Conservation (phyloP, 768 basidiomycete species). For the Mycena olivaceomarginata region DNA sequence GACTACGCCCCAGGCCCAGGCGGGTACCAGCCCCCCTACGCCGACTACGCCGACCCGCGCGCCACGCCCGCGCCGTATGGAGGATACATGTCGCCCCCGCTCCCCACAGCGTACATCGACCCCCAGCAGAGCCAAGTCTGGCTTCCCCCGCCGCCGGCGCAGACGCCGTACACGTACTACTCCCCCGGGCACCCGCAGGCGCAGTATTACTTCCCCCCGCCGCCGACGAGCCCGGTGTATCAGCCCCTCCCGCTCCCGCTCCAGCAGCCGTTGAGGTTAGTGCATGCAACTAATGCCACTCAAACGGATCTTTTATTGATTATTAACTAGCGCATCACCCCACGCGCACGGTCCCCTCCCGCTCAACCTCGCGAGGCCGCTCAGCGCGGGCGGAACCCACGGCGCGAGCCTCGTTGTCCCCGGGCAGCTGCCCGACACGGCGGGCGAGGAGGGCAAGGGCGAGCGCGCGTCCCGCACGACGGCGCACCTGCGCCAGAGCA, state of each 20-base stretch:
- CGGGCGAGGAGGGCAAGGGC: constrained; percentile 77
- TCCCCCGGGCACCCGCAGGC: constrained; percentile 52
- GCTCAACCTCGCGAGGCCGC: constrained; percentile 50
- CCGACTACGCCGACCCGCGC: constrained; percentile 42
- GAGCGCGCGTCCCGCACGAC: constrained; percentile 75
- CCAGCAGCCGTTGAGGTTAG: too few species aligned
- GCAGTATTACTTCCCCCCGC: constrained; percentile 60
- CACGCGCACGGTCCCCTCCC: constrained; percentile 27
- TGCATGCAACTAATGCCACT: too few species aligned
- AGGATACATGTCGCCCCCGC: constrained; percentile 57
- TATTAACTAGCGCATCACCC: too few species aligned
- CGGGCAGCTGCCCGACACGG: constrained; percentile 36
- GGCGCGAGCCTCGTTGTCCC: constrained; percentile 41
- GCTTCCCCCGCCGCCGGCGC: constrained; percentile 62
- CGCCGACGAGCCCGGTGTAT: constrained; percentile 43
- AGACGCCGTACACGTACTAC: constrained; percentile 55
- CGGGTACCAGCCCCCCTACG: constrained; percentile 44
- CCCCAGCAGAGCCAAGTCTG: constrained; percentile 67
- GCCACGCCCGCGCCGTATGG: constrained; percentile 52
- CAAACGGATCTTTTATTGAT: too few species aligned
- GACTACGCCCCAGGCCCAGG: constrained; percentile 39
- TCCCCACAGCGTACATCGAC: constrained; percentile 63
- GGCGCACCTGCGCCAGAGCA: constrained; percentile 74
- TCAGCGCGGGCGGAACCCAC: constrained; percentile 48
- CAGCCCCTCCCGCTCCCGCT: constrained; percentile 35